A percentile compares a stretch with the other conserved stretches of the same genome.
Conservation (phyloP, 805 yeast species). For the Lachancea lanzarotensis region DNA sequence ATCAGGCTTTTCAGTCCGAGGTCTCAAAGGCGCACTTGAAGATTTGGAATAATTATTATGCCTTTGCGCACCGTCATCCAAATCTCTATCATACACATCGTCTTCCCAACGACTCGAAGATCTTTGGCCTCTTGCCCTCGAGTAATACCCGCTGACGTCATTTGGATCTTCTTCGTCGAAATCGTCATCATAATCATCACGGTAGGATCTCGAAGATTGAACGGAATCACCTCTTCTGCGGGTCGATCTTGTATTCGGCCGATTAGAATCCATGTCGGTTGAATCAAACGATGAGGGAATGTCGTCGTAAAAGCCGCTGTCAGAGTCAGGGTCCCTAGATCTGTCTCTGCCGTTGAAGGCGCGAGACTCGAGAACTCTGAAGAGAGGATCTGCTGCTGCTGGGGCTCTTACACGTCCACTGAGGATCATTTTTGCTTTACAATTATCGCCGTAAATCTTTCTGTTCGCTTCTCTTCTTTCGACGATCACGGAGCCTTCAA, state of each 20-base stretch:
- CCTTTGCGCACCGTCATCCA: conserved; percentile 36
- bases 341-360: conserved; percentile 63
- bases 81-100: conserved; percentile 60
- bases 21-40: conserved; percentile 38
- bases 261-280: conserved; percentile 25
- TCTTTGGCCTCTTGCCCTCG: conserved; percentile 24
- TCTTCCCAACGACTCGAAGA: conserved; percentile 72
- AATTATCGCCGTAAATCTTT: conserved; percentile 82
- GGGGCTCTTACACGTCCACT: conserved; percentile 90
- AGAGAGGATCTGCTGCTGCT: conserved; percentile 78
- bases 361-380: conserved; percentile 78
- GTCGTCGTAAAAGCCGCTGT: conserved; percentile 60
- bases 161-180: conserved; percentile 31
- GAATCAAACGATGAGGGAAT: conserved; percentile 41
- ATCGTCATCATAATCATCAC: conserved; percentile 19
- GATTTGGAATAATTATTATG: conserved; percentile 33
- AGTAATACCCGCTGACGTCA: conserved; percentile 39
- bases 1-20: conserved; percentile 38
- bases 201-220: conserved; percentile 18
- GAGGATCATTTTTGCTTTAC: conserved; percentile 82
- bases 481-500: conserved; percentile 93
- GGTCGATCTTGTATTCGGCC: conserved; percentile 26
- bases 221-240: conserved; percentile 26
- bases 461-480: conserved; percentile 97
- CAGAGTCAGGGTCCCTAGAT: conserved; percentile 54